Evolutionary conservation across 202 grass and related monocot genomes (phyloP).

Genomic region (Saccharum hybrid): DNA sequence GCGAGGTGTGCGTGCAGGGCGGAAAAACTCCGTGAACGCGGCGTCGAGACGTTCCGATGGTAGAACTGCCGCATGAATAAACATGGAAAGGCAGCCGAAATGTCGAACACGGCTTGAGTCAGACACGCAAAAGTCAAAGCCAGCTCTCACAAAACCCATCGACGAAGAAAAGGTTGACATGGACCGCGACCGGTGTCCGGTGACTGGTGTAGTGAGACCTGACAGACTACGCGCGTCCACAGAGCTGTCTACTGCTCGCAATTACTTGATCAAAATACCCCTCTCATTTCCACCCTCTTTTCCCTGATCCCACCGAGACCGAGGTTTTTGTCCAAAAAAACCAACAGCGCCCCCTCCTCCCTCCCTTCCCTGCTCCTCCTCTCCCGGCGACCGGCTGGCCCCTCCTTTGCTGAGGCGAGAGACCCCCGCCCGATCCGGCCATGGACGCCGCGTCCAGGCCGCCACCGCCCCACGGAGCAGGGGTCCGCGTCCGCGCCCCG

Average conservation of each 20-base stretch:
- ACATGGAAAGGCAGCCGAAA: not conserved
- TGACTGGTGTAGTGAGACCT: constrained; percentile 23
- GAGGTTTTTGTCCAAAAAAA: constrained; percentile 31
- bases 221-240: constrained; percentile 8
- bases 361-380: no score
- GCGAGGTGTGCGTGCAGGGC: no score
- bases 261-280: not conserved
- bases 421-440: constrained; percentile 17
- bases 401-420: not conserved
- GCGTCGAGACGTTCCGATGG: no score
- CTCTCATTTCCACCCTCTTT: constrained; percentile 1
- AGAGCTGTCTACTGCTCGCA: not conserved
- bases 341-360: not conserved
- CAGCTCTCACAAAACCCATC: not conserved
- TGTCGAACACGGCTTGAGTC: not conserved
- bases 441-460: constrained; percentile 41
- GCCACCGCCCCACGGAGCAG: constrained; percentile 21
- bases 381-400: constrained; percentile 29
- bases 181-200: not conserved
- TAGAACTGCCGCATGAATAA: no score
- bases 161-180: not conserved
- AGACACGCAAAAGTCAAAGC: not conserved
- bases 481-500: constrained; percentile 53
- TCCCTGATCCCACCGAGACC: constrained; percentile 22
- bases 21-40: no score